Evolutionary conservation across 345 rosid genomes (phyloP).

Genomic region (Microthlaspi erraticum): DNA sequence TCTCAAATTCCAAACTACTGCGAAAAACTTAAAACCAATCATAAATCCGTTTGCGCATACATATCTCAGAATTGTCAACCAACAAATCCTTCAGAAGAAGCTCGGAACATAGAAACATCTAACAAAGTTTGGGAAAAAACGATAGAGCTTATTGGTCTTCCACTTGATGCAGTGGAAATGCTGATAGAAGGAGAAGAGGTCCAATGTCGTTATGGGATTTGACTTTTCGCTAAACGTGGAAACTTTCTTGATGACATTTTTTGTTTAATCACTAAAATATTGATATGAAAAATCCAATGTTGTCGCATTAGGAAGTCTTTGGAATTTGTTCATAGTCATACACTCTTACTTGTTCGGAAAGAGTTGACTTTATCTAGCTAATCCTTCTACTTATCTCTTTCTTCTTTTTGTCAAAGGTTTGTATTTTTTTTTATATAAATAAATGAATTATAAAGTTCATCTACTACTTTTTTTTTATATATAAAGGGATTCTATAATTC

Average conservation of each 20-base stretch:
- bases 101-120: slow-evolving; percentile 65
- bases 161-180: slow-evolving; percentile 69
- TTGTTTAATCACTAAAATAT: neutral
- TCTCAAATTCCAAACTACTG: slow-evolving; percentile 76
- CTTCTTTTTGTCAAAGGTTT: too few relatives aligned
- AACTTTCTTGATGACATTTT: neutral
- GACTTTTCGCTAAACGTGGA: slow-evolving; percentile 8
- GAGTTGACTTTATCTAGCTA: slow-evolving; percentile 13
- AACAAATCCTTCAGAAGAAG: slow-evolving; percentile 76
- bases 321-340: slow-evolving; percentile 30
- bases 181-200: slow-evolving; percentile 65
- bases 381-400: too few relatives aligned
- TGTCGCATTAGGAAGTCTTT: slow-evolving; percentile 9
- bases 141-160: slow-evolving; percentile 75
- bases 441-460: too few relatives aligned
- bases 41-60: slow-evolving; percentile 72
- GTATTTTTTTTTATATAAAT: too few relatives aligned
- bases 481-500: too few relatives aligned
- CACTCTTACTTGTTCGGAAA: slow-evolving; percentile 20
- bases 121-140: slow-evolving; percentile 78
- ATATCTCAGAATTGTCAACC: slow-evolving; percentile 78
- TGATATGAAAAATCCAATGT: neutral
- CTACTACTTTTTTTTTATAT: too few relatives aligned
- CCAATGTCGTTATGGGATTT: slow-evolving; percentile 45
- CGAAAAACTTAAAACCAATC: slow-evolving; percentile 65